These are phyloP conservation scores for Xanthoparmelia taractica DNA, from an alignment of 495 filamentous ascomycete genomes.

Conservation along the genomic window DNA sequence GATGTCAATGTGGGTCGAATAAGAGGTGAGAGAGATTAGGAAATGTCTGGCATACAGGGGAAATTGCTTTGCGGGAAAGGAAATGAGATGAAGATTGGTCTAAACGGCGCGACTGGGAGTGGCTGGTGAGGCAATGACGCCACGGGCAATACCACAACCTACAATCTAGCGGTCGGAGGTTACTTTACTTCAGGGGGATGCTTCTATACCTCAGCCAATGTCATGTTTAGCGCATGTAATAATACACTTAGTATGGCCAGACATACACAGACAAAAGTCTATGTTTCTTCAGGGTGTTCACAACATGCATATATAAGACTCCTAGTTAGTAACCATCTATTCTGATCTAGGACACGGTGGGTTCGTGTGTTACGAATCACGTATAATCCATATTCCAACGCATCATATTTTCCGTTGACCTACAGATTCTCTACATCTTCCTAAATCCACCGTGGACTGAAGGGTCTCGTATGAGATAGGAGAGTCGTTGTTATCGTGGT, in stretches of 20 bases:
- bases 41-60: slow-evolving; percentile 9
- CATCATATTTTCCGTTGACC: neutral
- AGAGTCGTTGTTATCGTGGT: neutral
- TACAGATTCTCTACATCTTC: neutral
- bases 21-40: neutral
- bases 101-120: slow-evolving; percentile 1
- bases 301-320: neutral
- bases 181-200: too few relatives aligned
- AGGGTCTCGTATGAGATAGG: neutral
- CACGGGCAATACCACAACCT: neutral
- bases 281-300: too few relatives aligned
- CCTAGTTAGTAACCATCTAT: neutral
- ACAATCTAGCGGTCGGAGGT: too few relatives aligned
- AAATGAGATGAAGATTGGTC: slow-evolving; percentile 10
- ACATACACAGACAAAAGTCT: too few relatives aligned
- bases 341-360: neutral
- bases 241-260: too few relatives aligned
- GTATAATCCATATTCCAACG: neutral
- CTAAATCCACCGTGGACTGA: neutral
- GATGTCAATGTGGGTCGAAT: slow-evolving; percentile 1
- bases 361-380: neutral
- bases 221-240: too few relatives aligned
- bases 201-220: too few relatives aligned
- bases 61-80: slow-evolving; percentile 11
- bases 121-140: slow-evolving; percentile 14